Conservation (phyloP, 2,329 filamentous ascomycete genomes). For the Aureobasidium sp. region DNA sequence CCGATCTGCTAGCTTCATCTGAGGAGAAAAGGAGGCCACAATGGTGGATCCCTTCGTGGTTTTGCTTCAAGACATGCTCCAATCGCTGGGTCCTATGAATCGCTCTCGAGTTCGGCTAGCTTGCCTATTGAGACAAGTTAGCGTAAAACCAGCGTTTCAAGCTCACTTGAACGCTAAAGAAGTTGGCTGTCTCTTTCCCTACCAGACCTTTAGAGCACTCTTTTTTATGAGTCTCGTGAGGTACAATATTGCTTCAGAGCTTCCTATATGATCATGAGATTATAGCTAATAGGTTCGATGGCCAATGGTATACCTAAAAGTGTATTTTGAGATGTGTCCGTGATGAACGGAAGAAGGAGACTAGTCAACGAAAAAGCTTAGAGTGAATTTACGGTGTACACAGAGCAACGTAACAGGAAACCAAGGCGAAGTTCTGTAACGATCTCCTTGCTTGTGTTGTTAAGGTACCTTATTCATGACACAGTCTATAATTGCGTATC, state of each 20-base stretch:
- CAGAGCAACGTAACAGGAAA: neutral
- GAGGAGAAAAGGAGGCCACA: neutral
- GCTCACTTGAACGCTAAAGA: neutral
- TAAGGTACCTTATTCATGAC: neutral
- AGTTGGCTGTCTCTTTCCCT: neutral
- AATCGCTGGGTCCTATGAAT: neutral
- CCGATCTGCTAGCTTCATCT: neutral
- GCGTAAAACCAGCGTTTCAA: neutral
- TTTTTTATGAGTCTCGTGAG: neutral
- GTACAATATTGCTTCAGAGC: neutral
- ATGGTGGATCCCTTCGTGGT: neutral
- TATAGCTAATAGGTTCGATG: neutral
- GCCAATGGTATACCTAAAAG: neutral
- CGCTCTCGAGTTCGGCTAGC: neutral
- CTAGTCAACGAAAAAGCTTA: constrained; percentile 1
- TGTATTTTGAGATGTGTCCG: neutral
- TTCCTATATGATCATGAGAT: neutral
- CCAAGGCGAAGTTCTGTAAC: neutral
- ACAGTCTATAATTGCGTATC: neutral
- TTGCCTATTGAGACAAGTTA: neutral
- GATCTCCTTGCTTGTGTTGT: neutral
- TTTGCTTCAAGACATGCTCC: neutral
- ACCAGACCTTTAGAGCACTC: neutral
- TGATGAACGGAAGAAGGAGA: constrained; percentile 1
- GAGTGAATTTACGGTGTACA: neutral